Base-by-base conservation (phyloP, 495 filamentous ascomycete species). In the Penicillium paradoxum region DNA sequence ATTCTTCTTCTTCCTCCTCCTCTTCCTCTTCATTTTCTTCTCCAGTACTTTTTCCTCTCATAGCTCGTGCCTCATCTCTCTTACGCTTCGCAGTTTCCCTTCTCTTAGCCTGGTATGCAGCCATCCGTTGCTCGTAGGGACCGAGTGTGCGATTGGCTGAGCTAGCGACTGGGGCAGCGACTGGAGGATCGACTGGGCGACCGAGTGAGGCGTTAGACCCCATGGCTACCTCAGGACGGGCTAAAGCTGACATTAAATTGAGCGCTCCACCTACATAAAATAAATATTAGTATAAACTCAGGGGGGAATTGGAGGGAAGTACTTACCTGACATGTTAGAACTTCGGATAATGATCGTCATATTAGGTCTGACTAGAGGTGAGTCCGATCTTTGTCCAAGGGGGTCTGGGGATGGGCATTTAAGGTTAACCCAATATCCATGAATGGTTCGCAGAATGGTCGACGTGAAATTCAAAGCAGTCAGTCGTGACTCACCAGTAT, bases 261-360 rank as follows among this genome's bases (percentile, higher is more conserved):
- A 42, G 13, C 4, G 39, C 13, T 0, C 39, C 39, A 25, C 39
- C 21, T 42, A 25, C 13, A 24, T 3, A 13, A 24, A 24, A 10
- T 14, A 9, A 24, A 25, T 24, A 13, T 42, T 25, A 42, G 21
- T 9, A 25, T 42, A 11, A 32, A 11, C 29, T 32, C 9, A 2
- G 29, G 24, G 24, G 24, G 7, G 10, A 32, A n/a, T 4, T 6
- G 21, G 8, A 42, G 7, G 14, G 13, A 15, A 7, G 24, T 27
- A 3, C 39, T 25, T 42, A 42, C 39, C 39, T 13, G 6, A 6
- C n/a, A 1, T 3, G 6, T 7, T 8, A 24, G 11, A 19, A 7
- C 6, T 4, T 15, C 50, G 47, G 13, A 56, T 51, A n/a, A 56
- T 51, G 7, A 56, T 51, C 3, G 53, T 51, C 10, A 56, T 38